phyloP scores from a whole-genome alignment of 1,139 yeast species.

The Blastobotrys buckinghamii region DNA sequence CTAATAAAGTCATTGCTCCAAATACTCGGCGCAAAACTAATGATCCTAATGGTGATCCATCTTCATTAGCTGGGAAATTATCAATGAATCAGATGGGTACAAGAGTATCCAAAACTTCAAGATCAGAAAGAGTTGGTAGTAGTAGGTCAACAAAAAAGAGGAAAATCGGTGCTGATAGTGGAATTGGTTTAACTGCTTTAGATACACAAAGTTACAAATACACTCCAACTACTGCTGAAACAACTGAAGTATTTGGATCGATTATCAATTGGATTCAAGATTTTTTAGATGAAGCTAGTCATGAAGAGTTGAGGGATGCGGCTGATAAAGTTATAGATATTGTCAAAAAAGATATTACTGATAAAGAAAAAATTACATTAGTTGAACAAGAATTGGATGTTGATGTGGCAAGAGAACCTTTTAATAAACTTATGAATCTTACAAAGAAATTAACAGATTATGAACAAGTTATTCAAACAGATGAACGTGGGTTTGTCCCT shows the following conservation, averaged over 20 bases:
- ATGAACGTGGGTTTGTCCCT: no score
- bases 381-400: slow-evolving; percentile 46
- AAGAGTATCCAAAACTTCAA: slow-evolving; percentile 22
- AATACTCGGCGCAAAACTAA: slow-evolving; percentile 44
- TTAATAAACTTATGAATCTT: slow-evolving; percentile 49
- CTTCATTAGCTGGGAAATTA: slow-evolving; percentile 63
- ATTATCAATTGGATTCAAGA: slow-evolving; percentile 46
- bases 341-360: slow-evolving; percentile 45
- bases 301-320: slow-evolving; percentile 46
- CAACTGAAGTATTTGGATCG: slow-evolving; percentile 40
- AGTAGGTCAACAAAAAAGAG: slow-evolving; percentile 10
- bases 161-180: slow-evolving; percentile 18
- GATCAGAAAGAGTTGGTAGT: slow-evolving; percentile 20
- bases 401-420: slow-evolving; percentile 41
- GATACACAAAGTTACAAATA: slow-evolving; percentile 28
- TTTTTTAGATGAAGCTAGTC: slow-evolving; percentile 47
- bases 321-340: slow-evolving; percentile 63
- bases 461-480: slow-evolving; percentile 33
- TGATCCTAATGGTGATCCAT: slow-evolving; percentile 57
- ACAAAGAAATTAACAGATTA: slow-evolving; percentile 56
- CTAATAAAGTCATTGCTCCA: slow-evolving; percentile 64
- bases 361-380: slow-evolving; percentile 39
- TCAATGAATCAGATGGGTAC: slow-evolving; percentile 66
- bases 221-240: slow-evolving; percentile 45
- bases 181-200: slow-evolving; percentile 6